A percentile compares a stretch with the other conserved stretches of the same genome.
Evolutionary conservation across 2,329 filamentous ascomycete species (phyloP).

Genomic region (Fusarium sulawesiense): DNA sequence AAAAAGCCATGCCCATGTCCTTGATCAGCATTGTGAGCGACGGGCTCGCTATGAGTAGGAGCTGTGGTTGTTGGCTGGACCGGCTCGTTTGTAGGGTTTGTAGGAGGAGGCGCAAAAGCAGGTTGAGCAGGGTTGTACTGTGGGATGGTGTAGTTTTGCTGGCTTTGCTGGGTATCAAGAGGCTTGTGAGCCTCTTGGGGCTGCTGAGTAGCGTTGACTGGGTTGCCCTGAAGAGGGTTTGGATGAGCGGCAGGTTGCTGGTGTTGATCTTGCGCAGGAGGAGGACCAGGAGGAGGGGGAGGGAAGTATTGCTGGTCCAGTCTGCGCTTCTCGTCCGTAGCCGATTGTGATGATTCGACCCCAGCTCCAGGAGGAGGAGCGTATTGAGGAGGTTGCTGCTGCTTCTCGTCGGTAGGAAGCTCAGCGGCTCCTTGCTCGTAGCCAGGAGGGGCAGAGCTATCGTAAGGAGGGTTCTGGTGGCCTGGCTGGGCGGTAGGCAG

Average conservation of each 20-base stretch:
- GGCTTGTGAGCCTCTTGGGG: slow-evolving; percentile 16
- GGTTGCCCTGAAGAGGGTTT: slow-evolving; percentile 39
- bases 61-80: slow-evolving; percentile 1
- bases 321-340: slow-evolving; percentile 25
- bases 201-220: slow-evolving; percentile 15
- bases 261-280: slow-evolving; percentile 36
- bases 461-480: slow-evolving; percentile 34
- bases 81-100: slow-evolving; percentile 29
- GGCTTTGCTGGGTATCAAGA: slow-evolving; percentile 10
- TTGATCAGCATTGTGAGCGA: neutral
- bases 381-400: slow-evolving; percentile 24
- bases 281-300: slow-evolving; percentile 44
- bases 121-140: slow-evolving; percentile 49
- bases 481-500: slow-evolving; percentile 23
- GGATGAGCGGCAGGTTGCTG: slow-evolving; percentile 33
- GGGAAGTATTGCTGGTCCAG: slow-evolving; percentile 42
- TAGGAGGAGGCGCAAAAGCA: slow-evolving; percentile 47
- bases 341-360: slow-evolving; percentile 6
- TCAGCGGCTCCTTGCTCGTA: slow-evolving; percentile 31
- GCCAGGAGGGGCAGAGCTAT: slow-evolving; percentile 27
- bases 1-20: neutral
- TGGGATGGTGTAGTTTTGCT: slow-evolving; percentile 46
- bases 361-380: slow-evolving; percentile 5
- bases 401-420: slow-evolving; percentile 35
- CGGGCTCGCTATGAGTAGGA: neutral